Percentiles rank a stretch among this genome's conserved stretches.
Conservation (phyloP, 192 early-diverging fungal genomes). For the Rhizoclosmatium globosum region DNA sequence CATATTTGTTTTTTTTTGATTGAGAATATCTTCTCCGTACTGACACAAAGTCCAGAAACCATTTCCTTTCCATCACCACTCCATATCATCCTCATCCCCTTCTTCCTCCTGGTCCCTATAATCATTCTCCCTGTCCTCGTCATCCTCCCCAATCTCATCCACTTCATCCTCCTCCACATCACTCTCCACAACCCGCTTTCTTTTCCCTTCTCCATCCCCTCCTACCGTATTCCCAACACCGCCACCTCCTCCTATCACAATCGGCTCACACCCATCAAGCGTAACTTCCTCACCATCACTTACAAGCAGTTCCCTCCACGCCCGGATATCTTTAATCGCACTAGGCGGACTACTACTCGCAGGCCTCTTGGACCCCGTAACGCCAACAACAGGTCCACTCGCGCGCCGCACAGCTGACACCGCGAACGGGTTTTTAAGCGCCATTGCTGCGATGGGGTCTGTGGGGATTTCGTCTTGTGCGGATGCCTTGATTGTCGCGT, state of each 20-base stretch:
- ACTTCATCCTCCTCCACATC: not conserved
- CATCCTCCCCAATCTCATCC: slow-evolving; percentile 21
- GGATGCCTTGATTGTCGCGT: too few species aligned
- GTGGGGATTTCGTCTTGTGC: not conserved
- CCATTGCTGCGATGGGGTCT: not conserved
- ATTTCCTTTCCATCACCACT: too few species aligned
- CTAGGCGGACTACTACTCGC: slow-evolving; percentile 12
- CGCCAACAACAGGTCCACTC: not conserved
- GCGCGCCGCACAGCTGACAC: not conserved
- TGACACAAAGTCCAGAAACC: too few species aligned
- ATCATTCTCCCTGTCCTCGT: slow-evolving; percentile 13
- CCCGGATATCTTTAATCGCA: slow-evolving; percentile 25
- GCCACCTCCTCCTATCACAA: not conserved
- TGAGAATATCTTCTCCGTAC: too few species aligned
- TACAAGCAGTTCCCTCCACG: slow-evolving; percentile 22
- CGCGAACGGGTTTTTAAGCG: not conserved
- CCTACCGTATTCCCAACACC: not conserved
- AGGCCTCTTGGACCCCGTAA: not conserved
- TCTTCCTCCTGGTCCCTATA: not conserved
- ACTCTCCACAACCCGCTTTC: not conserved
- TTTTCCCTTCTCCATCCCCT: not conserved
- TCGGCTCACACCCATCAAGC: slow-evolving; percentile 28
- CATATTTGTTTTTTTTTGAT: too few species aligned
- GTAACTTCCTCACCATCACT: slow-evolving; percentile 2
- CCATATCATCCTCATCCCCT: not conserved